Conservation (phyloP, 805 yeast species). For the Zygoascus flipseniorum region DNA sequence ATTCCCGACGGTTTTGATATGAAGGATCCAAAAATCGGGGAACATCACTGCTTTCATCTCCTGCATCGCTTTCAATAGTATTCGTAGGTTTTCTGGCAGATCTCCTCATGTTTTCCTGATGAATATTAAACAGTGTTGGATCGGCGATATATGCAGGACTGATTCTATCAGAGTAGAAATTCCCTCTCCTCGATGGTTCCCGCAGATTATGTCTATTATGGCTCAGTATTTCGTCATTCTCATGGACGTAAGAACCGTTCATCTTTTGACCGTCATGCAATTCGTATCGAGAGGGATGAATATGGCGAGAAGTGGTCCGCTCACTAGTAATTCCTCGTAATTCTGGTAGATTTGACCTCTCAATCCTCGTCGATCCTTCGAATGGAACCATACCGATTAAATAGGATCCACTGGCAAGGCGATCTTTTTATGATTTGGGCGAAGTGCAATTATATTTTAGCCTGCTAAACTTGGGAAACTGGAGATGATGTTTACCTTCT, state of each 20-base stretch:
- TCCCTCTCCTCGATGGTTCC: too few species aligned
- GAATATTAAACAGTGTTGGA: not conserved
- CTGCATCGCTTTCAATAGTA: too few species aligned
- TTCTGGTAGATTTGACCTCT: too few species aligned
- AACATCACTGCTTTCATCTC: not conserved
- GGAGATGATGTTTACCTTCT: not conserved
- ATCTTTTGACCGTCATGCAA: not conserved
- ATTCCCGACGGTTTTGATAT: not conserved
- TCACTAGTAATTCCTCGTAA: not conserved
- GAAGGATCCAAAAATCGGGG: not conserved
- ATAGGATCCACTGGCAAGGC: too few species aligned
- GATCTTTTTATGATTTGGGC: not conserved
- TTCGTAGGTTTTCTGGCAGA: not conserved
- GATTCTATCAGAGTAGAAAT: not conserved
- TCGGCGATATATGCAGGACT: not conserved
- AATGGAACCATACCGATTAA: too few species aligned
- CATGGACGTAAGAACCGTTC: not conserved
- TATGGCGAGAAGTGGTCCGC: too few species aligned
- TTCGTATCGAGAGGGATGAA: too few species aligned
- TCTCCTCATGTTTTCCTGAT: not conserved
- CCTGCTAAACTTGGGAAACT: too few species aligned
- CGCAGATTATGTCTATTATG: too few species aligned
- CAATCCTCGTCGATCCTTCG: too few species aligned
- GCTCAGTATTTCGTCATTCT: not conserved
- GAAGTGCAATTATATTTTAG: not conserved